These are phyloP conservation scores for Umbelopsis sp. DNA, from an alignment of 192 early-diverging fungal genomes.

Conservation along the genomic window DNA sequence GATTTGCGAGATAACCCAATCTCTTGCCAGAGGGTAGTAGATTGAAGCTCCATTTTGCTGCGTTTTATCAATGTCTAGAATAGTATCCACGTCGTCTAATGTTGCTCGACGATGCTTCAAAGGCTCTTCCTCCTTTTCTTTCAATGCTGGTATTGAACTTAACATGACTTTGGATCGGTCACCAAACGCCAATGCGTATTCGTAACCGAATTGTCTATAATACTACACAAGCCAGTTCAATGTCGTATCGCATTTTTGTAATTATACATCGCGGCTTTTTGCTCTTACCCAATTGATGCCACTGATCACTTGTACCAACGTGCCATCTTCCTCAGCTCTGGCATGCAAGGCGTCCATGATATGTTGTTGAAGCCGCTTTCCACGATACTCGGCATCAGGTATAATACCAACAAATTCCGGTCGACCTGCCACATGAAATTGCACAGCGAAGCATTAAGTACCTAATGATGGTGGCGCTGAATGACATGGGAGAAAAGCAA, in stretches of 20 bases:
- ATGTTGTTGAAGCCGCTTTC: conserved; percentile 1
- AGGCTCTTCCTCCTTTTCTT: neutral
- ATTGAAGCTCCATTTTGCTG: neutral
- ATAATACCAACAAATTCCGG: conserved; percentile 14
- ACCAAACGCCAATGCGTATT: conserved; percentile 1
- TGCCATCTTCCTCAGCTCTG: neutral
- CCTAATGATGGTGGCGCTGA: neutral
- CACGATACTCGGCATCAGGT: neutral
- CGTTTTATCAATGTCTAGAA: neutral
- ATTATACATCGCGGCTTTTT: too few relatives aligned
- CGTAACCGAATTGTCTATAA: conserved; percentile 15
- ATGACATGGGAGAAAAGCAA: neutral
- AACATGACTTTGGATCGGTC: neutral
- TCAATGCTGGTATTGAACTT: neutral
- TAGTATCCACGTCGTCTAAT: neutral
- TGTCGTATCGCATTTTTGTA: too few relatives aligned
- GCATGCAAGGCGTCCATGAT: conserved; percentile 14
- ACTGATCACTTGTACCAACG: neutral
- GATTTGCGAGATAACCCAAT: neutral
- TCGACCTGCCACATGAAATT: neutral
- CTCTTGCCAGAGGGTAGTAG: neutral
- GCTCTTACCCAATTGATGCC: conserved; percentile 4
- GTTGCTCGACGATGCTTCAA: neutral
- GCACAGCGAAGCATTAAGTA: neutral
- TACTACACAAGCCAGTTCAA: neutral